phyloP scores from a whole-genome alignment of 2,329 filamentous ascomycete genomes.

The Chaetomium strumarium region DNA sequence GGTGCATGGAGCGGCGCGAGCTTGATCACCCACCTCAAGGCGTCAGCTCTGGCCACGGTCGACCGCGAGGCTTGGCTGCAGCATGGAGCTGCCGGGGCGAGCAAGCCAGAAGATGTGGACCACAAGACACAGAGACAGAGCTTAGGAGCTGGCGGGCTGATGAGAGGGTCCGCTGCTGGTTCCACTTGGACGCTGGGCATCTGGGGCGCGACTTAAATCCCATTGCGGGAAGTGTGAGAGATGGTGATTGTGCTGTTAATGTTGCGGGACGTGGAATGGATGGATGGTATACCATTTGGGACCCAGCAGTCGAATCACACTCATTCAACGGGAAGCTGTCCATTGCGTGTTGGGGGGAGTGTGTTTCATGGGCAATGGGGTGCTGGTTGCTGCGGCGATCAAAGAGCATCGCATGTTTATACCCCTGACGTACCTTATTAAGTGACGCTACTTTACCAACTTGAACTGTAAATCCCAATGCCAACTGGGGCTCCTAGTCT shows the following conservation, averaged over 20 bases:
- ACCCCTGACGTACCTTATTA: not conserved
- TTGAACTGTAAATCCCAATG: too few species aligned
- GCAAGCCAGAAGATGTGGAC: conserved; percentile 53
- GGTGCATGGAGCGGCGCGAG: conserved; percentile 73
- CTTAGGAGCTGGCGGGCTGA: conserved; percentile 51
- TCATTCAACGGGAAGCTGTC: not conserved
- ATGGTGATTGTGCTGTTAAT: too few species aligned
- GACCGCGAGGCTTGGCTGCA: conserved; percentile 67
- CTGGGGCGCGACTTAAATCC: conserved; percentile 43
- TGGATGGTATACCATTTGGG: not conserved
- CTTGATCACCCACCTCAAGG: conserved; percentile 60
- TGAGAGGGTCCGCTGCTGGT: conserved; percentile 34
- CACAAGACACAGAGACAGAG: conserved; percentile 56
- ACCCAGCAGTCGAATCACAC: not conserved
- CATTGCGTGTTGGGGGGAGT: not conserved
- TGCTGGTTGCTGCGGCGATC: not conserved
- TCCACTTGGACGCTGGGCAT: conserved; percentile 56
- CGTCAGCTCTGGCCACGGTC: conserved; percentile 62
- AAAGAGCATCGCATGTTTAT: not conserved
- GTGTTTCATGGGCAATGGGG: not conserved
- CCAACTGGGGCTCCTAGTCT: too few species aligned
- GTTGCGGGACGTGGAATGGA: not conserved
- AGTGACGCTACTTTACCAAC: not conserved
- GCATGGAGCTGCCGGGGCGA: conserved; percentile 59
- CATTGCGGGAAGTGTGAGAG: not conserved